A percentile compares a stretch with the other conserved stretches of the same genome.
These are phyloP conservation scores for Cairneyella variabilis DNA, from an alignment of 495 filamentous ascomycete species.

Conservation along the genomic window DNA sequence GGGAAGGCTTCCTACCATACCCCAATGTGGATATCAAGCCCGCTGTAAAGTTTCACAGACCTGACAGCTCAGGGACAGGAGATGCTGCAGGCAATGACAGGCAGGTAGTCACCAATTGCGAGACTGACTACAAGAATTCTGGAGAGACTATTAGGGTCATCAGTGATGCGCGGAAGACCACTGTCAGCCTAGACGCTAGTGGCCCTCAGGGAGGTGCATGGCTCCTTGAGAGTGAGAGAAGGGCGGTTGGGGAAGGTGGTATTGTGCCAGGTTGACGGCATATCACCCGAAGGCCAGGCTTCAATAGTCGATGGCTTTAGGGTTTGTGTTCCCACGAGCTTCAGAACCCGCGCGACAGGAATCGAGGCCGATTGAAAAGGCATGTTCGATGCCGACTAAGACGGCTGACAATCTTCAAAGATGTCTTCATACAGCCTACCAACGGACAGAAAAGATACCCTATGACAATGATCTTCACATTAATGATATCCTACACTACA, in stretches of 20 bases:
- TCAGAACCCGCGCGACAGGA: no score
- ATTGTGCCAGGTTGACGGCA: constrained; percentile 6
- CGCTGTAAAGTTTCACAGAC: constrained; percentile 27
- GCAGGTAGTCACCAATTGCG: constrained; percentile 47
- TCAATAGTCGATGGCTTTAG: no score
- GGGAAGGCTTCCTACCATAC: constrained; percentile 69
- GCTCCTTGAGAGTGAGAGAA: constrained; percentile 52
- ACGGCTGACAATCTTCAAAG: no score
- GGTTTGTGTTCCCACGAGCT: no score
- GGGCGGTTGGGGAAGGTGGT: constrained; percentile 1
- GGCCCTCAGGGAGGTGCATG: constrained; percentile 59
- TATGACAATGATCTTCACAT: no score
- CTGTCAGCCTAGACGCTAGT: constrained; percentile 67
- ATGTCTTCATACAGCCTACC: no score
- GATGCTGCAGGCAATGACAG: constrained; percentile 18
- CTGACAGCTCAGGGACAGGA: constrained; percentile 6
- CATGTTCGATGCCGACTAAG: no score
- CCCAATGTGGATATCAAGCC: constrained; percentile 75
- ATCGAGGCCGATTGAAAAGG: no score
- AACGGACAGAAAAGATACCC: no score
- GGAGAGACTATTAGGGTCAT: constrained; percentile 75
- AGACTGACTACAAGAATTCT: constrained; percentile 75
- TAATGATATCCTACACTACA: no score
- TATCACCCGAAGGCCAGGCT: no score
- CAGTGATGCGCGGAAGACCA: constrained; percentile 68